Evolutionary conservation across 768 basidiomycete genomes (phyloP), one percentile per base, ranked within the genome.

Genomic region (Leucogyrophana mollusca): DNA sequence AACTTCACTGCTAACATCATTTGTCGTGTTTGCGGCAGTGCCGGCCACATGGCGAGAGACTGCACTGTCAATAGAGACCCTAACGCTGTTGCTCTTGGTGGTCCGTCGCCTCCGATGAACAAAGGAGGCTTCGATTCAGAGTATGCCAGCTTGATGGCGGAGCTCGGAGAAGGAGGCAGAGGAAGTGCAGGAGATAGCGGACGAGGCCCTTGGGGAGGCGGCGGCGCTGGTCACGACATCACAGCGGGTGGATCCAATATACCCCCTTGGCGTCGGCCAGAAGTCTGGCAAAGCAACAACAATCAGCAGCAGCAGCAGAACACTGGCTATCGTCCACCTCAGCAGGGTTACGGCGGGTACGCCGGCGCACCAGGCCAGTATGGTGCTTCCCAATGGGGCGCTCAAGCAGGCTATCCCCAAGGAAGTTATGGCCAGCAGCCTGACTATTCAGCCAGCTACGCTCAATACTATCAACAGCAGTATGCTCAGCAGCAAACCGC

Each of bases 1-100:
- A 96, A 96, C 73, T 98, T 94, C 73, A 94, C 92, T 56, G 96
- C 96, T 73, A 95, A 95, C 75, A 94, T 99, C 74, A 95, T 97
- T 63, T 99, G 96, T 77, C 94, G 93, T 61, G 83, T 94, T 60
- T 99, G 96, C 67, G 95, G 95, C 51, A 94, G 92, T 60, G 93
- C 94, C 33, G 95, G 96, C 30, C 95, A 98, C 72, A 97, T 99
- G 95, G 95, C 94, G 40, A 86, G 94, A 56, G 95, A 98, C 71
- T 98, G 95, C 67, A 90, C 91, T 38, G 87, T 90, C 62, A 90
- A 92, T 69, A 92, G 84, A 61, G 90, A 94, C 67, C 88, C 90
- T 49, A 90, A 89, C 58, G 84, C 85, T 16, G 72, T 56, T 37
- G 57, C 71, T 46, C 62, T 71, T 30, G 69, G 65, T 50, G 76